These are phyloP conservation scores for Aspergillus luchuensis DNA, from an alignment of 2,329 filamentous ascomycete species.

Conservation along the genomic window DNA sequence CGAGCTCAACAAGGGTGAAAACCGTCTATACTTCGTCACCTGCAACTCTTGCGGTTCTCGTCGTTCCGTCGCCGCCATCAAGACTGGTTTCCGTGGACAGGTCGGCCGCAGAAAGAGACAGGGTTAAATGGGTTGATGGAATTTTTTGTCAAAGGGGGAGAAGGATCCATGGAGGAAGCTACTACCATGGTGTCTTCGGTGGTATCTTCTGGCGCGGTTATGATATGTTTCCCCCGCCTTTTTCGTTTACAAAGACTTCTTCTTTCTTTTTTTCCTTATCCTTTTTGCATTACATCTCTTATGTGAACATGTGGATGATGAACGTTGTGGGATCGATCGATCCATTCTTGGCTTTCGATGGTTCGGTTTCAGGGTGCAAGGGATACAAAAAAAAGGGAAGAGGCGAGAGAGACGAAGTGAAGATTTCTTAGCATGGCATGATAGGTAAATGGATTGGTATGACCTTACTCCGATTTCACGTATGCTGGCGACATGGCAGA, in stretches of 20 bases:
- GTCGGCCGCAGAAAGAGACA: slow-evolving; percentile 98
- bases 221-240: slow-evolving; percentile 9
- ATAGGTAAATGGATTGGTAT: slow-evolving; percentile 31
- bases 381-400: slow-evolving; percentile 1
- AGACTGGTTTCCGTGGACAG: slow-evolving; percentile 99
- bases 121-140: slow-evolving; percentile 58
- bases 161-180: not conserved
- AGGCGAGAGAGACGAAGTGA: slow-evolving; percentile 19
- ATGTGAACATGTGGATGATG: slow-evolving; percentile 20
- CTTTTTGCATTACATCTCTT: slow-evolving; percentile 2
- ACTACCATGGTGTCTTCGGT: slow-evolving; percentile 6
- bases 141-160: not conserved
- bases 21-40: slow-evolving; percentile 97
- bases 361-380: slow-evolving; percentile 4
- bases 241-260: slow-evolving; percentile 23
- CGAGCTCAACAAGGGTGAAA: slow-evolving; percentile 97
- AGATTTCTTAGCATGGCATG: slow-evolving; percentile 30
- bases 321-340: not conserved
- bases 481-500: not conserved
- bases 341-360: not conserved
- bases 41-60: slow-evolving; percentile 85
- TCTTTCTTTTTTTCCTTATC: slow-evolving; percentile 10
- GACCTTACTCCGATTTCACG: slow-evolving; percentile 14
- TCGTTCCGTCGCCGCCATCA: slow-evolving; percentile 94
- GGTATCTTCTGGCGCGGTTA: slow-evolving; percentile 10